Evolutionary conservation across 2,329 filamentous ascomycete genomes (phyloP), one percentile per base, ranked within the genome.

Genomic region (Aspergillus ochraceus): DNA sequence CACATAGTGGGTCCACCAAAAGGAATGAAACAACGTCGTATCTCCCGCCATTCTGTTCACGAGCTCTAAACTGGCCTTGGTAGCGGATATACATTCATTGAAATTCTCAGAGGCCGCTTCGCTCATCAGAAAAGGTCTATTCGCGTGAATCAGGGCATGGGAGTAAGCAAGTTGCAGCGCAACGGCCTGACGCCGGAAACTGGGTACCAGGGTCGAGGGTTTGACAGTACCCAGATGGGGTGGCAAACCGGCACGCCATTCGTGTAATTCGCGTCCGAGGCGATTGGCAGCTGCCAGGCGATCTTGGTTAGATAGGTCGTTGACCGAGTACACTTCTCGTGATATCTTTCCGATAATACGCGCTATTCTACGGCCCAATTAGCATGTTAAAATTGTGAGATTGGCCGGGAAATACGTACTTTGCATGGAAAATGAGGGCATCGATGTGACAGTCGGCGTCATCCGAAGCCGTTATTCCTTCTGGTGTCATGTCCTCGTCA

Each of bases 401-500:
- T 20, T 6, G 10, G 24, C 20, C 11, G 10, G 1, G 19, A 6
- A 24, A 1, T 46, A 26, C 47, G 47, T 66, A 70, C 66, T 75
- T 79, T 2, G 68, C 67, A 58, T 84, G 81, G 22, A 75, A 79
- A 3, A 84, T 73, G 0, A 83, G 64, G 0, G 63, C 63, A 53
- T 71, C 68, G 4, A 71, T 49, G 24, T 69, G 65, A 26, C 68
- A 69, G 36, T 71, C 68, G 22, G 65, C 62, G 5, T 66, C 66
- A 11, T 69, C 65, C 0, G 70, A 49, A 0, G 60, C 52, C n/a
- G 74, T 59, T 22, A 71, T 52, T 12, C 80, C 70, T 19, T 72
- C 54, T 0, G 71, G 58, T 1, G 79, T 79, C 75, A 86, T 80
- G 17, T 84, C 77, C 47, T 83, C 80, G 60, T 86, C 83, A 52